Evolutionary conservation across 73 alveolate genomes (phyloP).

Genomic region (Vitrella brassicaformis): DNA sequence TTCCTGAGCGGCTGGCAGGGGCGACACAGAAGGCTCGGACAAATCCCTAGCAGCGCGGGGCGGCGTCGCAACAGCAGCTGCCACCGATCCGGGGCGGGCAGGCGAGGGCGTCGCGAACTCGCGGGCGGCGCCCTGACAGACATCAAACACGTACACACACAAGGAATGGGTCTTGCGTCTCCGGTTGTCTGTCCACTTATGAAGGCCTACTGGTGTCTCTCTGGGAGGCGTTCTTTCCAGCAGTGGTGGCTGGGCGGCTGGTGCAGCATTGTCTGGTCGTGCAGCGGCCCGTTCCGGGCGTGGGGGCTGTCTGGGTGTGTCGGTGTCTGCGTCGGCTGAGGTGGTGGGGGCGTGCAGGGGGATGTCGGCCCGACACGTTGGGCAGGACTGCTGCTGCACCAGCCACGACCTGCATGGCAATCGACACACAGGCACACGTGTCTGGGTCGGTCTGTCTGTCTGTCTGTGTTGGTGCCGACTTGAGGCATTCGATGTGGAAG

Average conservation of each 20-base stretch:
- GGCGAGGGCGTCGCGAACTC: too few species aligned
- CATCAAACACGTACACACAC: too few species aligned
- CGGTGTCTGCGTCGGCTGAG: neutral
- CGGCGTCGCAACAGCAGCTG: too few species aligned
- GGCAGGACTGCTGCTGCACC: constrained; percentile 52
- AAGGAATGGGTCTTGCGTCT: too few species aligned
- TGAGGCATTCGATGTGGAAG: constrained; percentile 47
- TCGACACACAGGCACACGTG: too few species aligned
- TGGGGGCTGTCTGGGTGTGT: neutral
- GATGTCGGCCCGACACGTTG: constrained; percentile 49
- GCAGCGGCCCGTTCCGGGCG: neutral
- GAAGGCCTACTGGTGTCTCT: neutral
- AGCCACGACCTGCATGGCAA: constrained; percentile 54
- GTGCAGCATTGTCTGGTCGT: neutral
- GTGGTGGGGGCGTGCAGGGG: constrained; percentile 4
- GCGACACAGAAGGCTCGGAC: too few species aligned
- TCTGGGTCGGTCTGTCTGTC: too few species aligned
- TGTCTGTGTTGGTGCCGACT: too few species aligned
- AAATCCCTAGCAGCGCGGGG: too few species aligned
- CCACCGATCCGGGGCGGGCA: too few species aligned
- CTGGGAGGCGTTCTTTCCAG: neutral
- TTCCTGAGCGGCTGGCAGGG: too few species aligned
- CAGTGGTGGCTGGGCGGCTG: neutral
- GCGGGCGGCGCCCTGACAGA: too few species aligned
- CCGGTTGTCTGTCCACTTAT: neutral